Evolutionary conservation across 2,329 filamentous ascomycete genomes (phyloP).

Genomic region (Colletotrichum sp.): DNA sequence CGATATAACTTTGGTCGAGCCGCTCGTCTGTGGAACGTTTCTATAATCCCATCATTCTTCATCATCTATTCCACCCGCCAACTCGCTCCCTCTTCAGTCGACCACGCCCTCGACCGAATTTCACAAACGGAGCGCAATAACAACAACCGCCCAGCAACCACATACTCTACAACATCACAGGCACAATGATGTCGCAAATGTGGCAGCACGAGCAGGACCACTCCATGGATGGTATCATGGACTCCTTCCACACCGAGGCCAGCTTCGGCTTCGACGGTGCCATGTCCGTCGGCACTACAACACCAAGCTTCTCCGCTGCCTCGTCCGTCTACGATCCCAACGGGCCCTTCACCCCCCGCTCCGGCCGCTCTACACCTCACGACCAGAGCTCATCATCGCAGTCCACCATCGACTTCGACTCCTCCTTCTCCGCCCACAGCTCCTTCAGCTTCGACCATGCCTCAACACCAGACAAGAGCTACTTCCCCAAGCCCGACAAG

Average conservation of each 20-base stretch:
- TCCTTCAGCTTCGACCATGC: slow-evolving; percentile 25
- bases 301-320: slow-evolving; percentile 30
- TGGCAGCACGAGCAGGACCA: slow-evolving; percentile 19
- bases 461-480: slow-evolving; percentile 14
- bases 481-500: slow-evolving; percentile 18
- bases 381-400: slow-evolving; percentile 22
- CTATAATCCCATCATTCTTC: slow-evolving; percentile 25
- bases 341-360: slow-evolving; percentile 49
- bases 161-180: slow-evolving; percentile 1
- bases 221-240: slow-evolving; percentile 21
- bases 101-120: slow-evolving; percentile 10
- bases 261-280: slow-evolving; percentile 21
- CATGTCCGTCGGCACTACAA: slow-evolving; percentile 19
- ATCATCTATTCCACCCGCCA: slow-evolving; percentile 16
- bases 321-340: slow-evolving; percentile 46
- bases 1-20: slow-evolving; percentile 46
- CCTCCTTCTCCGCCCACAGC: slow-evolving; percentile 30
- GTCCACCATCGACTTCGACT: slow-evolving; percentile 41
- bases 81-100: slow-evolving; percentile 20
- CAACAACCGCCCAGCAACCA: slow-evolving; percentile 12
- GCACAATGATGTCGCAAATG: slow-evolving; percentile 20
- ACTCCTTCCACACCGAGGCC: slow-evolving; percentile 18
- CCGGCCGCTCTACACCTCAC: slow-evolving; percentile 48
- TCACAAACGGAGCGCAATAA: not conserved
- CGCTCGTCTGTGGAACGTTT: slow-evolving; percentile 34